Base-by-base conservation (phyloP, 2,329 filamentous ascomycete genomes). In the Beauveria brongniartii region DNA sequence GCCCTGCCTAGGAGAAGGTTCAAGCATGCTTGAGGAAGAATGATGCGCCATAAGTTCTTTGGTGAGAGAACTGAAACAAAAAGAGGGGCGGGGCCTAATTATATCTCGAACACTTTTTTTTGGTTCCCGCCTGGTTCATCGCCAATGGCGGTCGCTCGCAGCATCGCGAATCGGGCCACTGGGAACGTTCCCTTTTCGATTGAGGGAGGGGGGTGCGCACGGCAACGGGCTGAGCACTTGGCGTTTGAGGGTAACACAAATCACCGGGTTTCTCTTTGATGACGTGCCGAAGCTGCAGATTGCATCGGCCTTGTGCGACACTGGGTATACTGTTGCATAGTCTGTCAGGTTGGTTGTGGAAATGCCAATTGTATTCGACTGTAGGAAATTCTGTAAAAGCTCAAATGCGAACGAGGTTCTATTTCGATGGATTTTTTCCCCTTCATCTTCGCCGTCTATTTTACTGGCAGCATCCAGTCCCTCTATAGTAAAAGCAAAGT, bases 11-110 rank as follows among this genome's bases (percentile, higher is more conserved):
- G 12, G 30, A 14, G 30, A 9, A 3, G 50, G 12, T 10, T 5
- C 9, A 28, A 18, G 22, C 28, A 16, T 57, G 44, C 55, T 34
- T 30, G 30, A 57, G 34, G 30, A 20, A 50, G 22, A 41, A 46
- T 24, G 26, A 55, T 26, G 53, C 30, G 26, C 22, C 10, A 30
- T 22, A 40, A 4, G 10, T 46, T 55, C 24, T 3, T 10, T 52
- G 56, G 40, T 24, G 40, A 59, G 56, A 41, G 56, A 41, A 41
- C 41, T 59, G 57, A 59, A 59, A 59, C 57, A 16, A 34, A 34
- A 22, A 34, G 10, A 41, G 20, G 26, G 57, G 5, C 10, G 1
- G n/a, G n/a, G 50, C 57, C 57, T 53, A 47, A 53, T 34, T 44
- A 28, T 50, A 59, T 59, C 26, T 20, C 9, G n/a, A 34, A 28